Base-by-base conservation (phyloP, 78 protist species). In the Planoprotostelium fungivorum region DNA sequence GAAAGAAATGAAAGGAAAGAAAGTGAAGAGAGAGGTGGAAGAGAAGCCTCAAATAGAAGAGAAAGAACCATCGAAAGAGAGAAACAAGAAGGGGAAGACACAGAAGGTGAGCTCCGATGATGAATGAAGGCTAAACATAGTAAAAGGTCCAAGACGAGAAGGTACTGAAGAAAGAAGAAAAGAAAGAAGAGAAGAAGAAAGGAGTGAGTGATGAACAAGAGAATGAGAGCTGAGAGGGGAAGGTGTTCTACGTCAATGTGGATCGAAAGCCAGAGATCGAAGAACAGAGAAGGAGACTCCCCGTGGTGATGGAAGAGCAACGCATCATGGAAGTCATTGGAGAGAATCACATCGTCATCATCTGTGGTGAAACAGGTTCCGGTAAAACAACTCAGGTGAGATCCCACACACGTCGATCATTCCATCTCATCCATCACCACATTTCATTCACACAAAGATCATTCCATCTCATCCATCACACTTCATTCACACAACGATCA, bases 311-410 rank as follows among this genome's bases (percentile, higher is more conserved):
- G 89, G 95, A 93, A 28, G 95, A 93, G 28, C 93, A 90, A 35
- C 85, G 31, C 84, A 94, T 99, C 16, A 92, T 99, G 89, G 99
- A 99, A 38, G 90, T 95, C 29, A 31, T 99, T 29, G 36, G 29
- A n/a, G 96, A 91, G 34, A 51, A 94, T 93, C 94, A 95, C 63
- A 94, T 97, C 29, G 85, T 89, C 0, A 89, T 94, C 63, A 91
- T 94, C 83, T 91, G 94, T 91, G 96, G 96, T 91, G 96, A 94
- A 35, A 94, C 96, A 16, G 96, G 96, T 0, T 91, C 94, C 35
- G 96, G 96, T 37, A 94, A 91, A 84, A 94, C 96, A 0, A 94
- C 96, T 0, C 96, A 94, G 63, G 94, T 94, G 73, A 51, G 5
- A n/a, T n/a, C n/a, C n/a, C n/a, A n/a, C n/a, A n/a, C n/a, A n/a